Percentiles rank a stretch among this genome's conserved stretches.
Evolutionary conservation across 345 rosid genomes (phyloP).

Genomic region (Clarkia xantiana): DNA sequence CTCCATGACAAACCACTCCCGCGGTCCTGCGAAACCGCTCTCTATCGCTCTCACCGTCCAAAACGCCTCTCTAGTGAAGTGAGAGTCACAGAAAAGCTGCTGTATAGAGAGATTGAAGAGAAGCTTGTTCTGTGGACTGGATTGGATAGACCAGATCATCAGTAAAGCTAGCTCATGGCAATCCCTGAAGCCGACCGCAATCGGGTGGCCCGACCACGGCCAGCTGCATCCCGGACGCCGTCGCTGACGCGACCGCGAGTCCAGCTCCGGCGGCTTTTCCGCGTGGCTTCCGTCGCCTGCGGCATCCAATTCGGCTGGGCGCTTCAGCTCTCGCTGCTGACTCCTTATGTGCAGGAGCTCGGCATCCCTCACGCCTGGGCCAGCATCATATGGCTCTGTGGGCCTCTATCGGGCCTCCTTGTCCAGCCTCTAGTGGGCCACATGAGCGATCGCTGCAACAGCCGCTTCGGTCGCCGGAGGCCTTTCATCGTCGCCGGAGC

Average conservation of each 20-base stretch:
- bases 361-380: constrained; percentile 98
- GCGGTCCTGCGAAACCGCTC: no score
- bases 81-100: background rate
- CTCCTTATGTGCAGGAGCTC: constrained; percentile 93
- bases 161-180: constrained; percentile 9
- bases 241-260: constrained; percentile 24
- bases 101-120: no score
- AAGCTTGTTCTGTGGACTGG: no score
- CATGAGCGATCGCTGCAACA: constrained; percentile 75
- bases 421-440: constrained; percentile 92
- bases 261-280: constrained; percentile 50
- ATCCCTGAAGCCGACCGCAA: constrained; percentile 21
- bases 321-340: constrained; percentile 78
- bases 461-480: constrained; percentile 81
- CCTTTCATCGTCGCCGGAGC: constrained; percentile 70
- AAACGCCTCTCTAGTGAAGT: background rate
- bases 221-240: constrained; percentile 13
- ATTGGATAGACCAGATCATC: no score
- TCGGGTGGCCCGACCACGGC: constrained; percentile 20
- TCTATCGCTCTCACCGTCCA: no score
- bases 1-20: no score
- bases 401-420: constrained; percentile 79
- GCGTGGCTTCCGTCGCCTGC: constrained; percentile 80
- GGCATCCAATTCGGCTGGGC: constrained; percentile 99
- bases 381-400: constrained; percentile 92